Percentiles rank a stretch among this genome's conserved stretches.
These are phyloP conservation scores for Erigeron canadensis DNA, from an alignment of 129 eudicot genomes.

Conservation along the genomic window DNA sequence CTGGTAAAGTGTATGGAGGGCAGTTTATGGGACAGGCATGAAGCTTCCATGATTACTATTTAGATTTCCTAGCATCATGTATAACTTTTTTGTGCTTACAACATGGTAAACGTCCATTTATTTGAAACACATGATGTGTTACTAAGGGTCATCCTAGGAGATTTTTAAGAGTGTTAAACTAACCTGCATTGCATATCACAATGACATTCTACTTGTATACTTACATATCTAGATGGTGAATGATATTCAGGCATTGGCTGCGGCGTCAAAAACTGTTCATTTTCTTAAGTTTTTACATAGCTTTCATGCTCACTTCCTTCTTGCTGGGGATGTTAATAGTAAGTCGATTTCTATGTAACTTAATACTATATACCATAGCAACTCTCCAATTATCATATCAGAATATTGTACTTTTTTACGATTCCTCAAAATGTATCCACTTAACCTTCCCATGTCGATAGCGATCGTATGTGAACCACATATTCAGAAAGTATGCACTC, in stretches of 20 bases:
- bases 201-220: slow-evolving; percentile 14
- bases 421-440: slow-evolving; percentile 23
- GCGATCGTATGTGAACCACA: neutral
- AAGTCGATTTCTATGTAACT: slow-evolving; percentile 37
- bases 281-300: slow-evolving; percentile 82
- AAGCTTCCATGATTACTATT: slow-evolving; percentile 8
- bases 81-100: neutral
- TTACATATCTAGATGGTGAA: slow-evolving; percentile 21
- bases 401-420: neutral
- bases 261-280: slow-evolving; percentile 92
- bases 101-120: slow-evolving; percentile 2
- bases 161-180: neutral
- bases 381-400: slow-evolving; percentile 2
- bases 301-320: slow-evolving; percentile 92
- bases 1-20: slow-evolving; percentile 83
- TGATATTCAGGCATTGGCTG: slow-evolving; percentile 83
- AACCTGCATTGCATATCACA: neutral
- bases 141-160: slow-evolving; percentile 15
- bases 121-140: slow-evolving; percentile 4
- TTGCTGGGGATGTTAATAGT: slow-evolving; percentile 76
- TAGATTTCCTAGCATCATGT: slow-evolving; percentile 9
- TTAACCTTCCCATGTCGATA: slow-evolving; percentile 6
- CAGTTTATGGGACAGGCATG: slow-evolving; percentile 94
- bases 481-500: neutral
- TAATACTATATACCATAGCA: neutral